Percentiles rank a stretch among this genome's conserved stretches.
Conservation (phyloP, 768 basidiomycete species). For the Leucocoprinus leucothites region DNA sequence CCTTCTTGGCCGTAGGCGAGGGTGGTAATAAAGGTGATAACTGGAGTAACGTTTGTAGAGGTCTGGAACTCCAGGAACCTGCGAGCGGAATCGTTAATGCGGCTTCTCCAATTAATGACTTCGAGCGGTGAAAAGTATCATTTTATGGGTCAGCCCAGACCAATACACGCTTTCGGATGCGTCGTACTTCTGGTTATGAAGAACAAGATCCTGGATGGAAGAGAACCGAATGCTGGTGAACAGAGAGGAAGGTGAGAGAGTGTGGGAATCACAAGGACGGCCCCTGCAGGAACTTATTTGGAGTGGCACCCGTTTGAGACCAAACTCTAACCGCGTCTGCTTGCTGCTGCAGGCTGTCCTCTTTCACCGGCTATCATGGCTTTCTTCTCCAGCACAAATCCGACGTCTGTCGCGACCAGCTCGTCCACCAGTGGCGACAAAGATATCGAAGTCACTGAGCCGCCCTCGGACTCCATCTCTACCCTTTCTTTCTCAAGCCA, state of each 20-base stretch:
- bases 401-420: slow-evolving; percentile 26
- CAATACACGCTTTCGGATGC: too few relatives aligned
- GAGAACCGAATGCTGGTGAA: not conserved
- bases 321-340: slow-evolving; percentile 2
- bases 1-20: slow-evolving; percentile 74
- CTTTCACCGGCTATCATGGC: slow-evolving; percentile 30
- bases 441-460: slow-evolving; percentile 78
- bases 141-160: too few relatives aligned
- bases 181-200: too few relatives aligned
- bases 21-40: slow-evolving; percentile 91
- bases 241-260: not conserved
- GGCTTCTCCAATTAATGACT: slow-evolving; percentile 99
- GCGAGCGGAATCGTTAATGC: slow-evolving; percentile 95
- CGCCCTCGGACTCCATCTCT: slow-evolving; percentile 86
- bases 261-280: slow-evolving; percentile 1
- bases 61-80: slow-evolving; percentile 98
- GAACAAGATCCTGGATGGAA: too few relatives aligned
- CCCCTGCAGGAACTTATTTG: slow-evolving; percentile 4
- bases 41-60: slow-evolving; percentile 93
- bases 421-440: slow-evolving; percentile 52
- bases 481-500: slow-evolving; percentile 79
- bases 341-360: slow-evolving; percentile 15
- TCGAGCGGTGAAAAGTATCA: too few relatives aligned
- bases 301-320: slow-evolving; percentile 4
- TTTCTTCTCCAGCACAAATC: slow-evolving; percentile 33